Evolutionary conservation across 495 filamentous ascomycete genomes (phyloP), one percentile per base, ranked within the genome.

Genomic region (Durotheca rogersii): DNA sequence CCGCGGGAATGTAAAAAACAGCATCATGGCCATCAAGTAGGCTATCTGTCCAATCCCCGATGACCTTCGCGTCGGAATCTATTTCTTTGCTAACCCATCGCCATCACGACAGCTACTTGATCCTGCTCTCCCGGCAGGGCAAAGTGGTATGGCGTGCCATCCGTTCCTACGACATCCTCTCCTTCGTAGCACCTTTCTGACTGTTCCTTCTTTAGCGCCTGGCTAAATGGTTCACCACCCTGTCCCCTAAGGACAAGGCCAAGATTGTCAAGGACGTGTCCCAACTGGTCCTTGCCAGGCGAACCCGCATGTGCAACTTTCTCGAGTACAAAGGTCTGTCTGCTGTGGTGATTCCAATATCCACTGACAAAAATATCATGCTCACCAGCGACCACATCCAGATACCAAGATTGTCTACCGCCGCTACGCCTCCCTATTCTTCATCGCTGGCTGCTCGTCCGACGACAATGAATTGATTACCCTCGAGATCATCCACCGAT

Each of bases 181-280:
- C 43, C 61, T 43, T 42, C 9, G 47, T 49, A 21, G 43, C 46
- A 36, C 43, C 30, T 57, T 30, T 56, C 66, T 55, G 53, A 73
- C 77, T 51, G 55, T 35, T 34, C 39, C 50, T 6, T 42, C 35
- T 47, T 29, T 69, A 98, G 94, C 90, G 93, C 57, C 82, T 99
- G 41, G 93, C 93, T 53, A 99, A 99, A 77, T 99, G 93, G 94
- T 99, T 97, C 77, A 96, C 92, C 33, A 99, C 93, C 30, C 80
- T 97, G 58, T 95, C 92, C 25, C 93, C 93, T 44, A 96, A 88
- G 76, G 93, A 99, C 68, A 99, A 96, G 75, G 90, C 92, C 68
- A 99, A 99, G 79, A 96, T 97, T 65, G 87, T 99, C 80, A 96
- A 97, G 72, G 94, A 99, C 81, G 93, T 97, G 67, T 91, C 93